Conservation (phyloP, 768 basidiomycete species). For the Mycena epipterygia region DNA sequence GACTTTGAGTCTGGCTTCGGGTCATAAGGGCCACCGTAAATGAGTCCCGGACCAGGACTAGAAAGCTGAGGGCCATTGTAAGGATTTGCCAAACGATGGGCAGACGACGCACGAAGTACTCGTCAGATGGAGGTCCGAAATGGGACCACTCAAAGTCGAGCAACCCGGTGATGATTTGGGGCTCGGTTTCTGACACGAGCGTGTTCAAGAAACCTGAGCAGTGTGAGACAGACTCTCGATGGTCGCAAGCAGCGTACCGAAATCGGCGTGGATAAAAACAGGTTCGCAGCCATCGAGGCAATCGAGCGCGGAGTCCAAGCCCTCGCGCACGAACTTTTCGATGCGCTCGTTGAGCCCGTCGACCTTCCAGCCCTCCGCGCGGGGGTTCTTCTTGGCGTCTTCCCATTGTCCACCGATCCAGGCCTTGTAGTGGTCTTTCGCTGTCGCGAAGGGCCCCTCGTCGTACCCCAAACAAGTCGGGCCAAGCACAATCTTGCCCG, state of each 20-base stretch:
- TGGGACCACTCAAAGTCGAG: conserved; percentile 28
- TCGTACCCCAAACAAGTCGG: conserved; percentile 23
- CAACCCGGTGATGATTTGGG: conserved; percentile 11
- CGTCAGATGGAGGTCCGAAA: conserved; percentile 22
- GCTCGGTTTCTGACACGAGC: conserved; percentile 15
- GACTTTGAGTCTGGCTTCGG: background rate
- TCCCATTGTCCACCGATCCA: conserved; percentile 27
- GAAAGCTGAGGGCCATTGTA: conserved; percentile 3
- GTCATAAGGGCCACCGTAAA: conserved; percentile 23
- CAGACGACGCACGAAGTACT: conserved; percentile 13
- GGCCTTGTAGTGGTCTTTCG: conserved; percentile 25
- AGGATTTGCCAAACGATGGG: background rate
- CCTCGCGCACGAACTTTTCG: conserved; percentile 16
- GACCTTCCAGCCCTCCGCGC: conserved; percentile 18
- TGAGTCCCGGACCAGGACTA: conserved; percentile 13
- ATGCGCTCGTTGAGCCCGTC: conserved; percentile 23
- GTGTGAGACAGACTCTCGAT: background rate
- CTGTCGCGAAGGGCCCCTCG: conserved; percentile 18
- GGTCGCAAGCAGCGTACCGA: background rate
- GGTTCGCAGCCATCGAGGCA: conserved; percentile 15
- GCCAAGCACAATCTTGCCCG: conserved; percentile 21
- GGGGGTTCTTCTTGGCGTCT: conserved; percentile 19
- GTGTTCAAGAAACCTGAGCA: conserved; percentile 13
- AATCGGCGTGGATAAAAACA: conserved; percentile 22
- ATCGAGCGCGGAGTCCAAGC: conserved; percentile 24